Evolutionary conservation across 192 early-diverging fungal genomes (phyloP).

Genomic region (Coemansia sp.): DNA sequence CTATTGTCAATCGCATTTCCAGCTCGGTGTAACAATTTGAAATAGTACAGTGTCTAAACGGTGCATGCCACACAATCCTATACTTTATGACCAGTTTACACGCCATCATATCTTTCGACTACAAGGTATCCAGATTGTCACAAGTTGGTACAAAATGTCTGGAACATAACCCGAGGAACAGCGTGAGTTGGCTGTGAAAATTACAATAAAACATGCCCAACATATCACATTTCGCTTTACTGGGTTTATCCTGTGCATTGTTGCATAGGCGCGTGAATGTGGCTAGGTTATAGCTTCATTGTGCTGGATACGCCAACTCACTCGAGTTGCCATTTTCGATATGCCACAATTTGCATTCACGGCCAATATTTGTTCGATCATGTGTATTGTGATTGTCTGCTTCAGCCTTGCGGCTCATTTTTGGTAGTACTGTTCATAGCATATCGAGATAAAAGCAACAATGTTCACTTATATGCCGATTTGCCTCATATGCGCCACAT

Average conservation of each 20-base stretch:
- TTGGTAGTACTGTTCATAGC: too few species aligned
- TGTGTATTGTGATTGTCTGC: background rate
- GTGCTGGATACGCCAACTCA: background rate
- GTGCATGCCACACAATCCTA: background rate
- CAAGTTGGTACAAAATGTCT: too few species aligned
- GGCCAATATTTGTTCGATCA: background rate
- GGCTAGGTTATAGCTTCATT: background rate
- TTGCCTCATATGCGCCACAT: background rate
- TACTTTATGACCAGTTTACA: background rate
- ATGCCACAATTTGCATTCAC: background rate
- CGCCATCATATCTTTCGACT: background rate
- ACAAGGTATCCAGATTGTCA: background rate
- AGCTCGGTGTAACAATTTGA: background rate
- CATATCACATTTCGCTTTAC: background rate
- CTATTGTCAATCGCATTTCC: background rate
- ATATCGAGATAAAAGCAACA: background rate
- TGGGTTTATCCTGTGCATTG: background rate
- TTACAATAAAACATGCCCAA: background rate
- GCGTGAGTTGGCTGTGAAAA: background rate
- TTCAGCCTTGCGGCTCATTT: background rate
- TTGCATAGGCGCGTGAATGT: background rate
- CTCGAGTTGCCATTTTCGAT: background rate
- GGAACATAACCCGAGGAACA: too few species aligned
- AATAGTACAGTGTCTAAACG: background rate
- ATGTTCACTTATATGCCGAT: background rate